Evolutionary conservation across 192 early-diverging fungal genomes (phyloP), one percentile per base, ranked within the genome.

Genomic region (Linnemannia schmuckeri): DNA sequence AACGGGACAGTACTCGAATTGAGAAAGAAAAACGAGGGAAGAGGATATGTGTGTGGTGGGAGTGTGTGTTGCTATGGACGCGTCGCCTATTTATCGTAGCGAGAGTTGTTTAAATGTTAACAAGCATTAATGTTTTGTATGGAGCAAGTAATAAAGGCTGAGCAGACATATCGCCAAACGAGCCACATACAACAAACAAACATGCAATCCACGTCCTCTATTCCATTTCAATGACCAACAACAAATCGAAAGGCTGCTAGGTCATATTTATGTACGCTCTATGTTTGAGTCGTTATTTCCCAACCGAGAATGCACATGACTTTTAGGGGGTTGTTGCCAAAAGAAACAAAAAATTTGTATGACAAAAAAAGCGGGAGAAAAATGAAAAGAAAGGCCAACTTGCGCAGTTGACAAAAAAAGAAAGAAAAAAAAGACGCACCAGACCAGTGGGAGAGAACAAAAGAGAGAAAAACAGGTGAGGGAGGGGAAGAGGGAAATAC

Each of bases 401-500:
- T 76, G 74, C 73, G 80, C 74, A 82, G 79, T 40, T 63, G 61
- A 75, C 41, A 61, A 82, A 40, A 68, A 4, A 33, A 46, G 5
- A 37, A 37, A 37, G 37, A 37, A 37, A 37, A 37, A 47, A 69
- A 24, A 46, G 52, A 40, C 75, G 37, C 37, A 76, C 24, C 75
- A 46, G 38, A 18, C 57, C 46, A 52, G 44, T 35, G 41, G 30
- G 17, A 8, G 72, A n/a, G 46, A 30, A 46, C 44, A 24, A 55
- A n/a, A 46, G n/a, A 17, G 40, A 44, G 20, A 61, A 30, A 44
- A 20, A 0, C 40, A 77, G 61, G 61, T 42, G 54, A 41, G 40
- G 38, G 68, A 47, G 37, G 66, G 63, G 57, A n/a, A n/a, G 27
- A 35, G 46, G 54, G 46, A 27, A 8, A 74, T n/a, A 27, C 10